Evolutionary conservation across 306 rosid species (phyloP).

Genomic region (Prunus davidiana): DNA sequence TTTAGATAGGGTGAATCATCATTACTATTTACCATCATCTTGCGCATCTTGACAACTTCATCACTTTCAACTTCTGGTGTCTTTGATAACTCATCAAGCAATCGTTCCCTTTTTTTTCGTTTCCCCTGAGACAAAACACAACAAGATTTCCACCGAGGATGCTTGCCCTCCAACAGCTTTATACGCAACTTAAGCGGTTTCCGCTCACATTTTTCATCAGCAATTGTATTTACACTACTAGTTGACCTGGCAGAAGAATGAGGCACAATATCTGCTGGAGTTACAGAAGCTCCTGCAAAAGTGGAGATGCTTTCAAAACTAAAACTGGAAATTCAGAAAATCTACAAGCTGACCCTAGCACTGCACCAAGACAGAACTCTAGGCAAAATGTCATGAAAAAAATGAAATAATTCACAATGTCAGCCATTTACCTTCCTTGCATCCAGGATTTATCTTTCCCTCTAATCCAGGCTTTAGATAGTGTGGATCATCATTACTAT

Average conservation of each 20-base stretch:
- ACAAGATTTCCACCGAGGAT: slow-evolving; percentile 62
- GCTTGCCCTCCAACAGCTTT: slow-evolving; percentile 57
- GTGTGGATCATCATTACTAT: slow-evolving; percentile 32
- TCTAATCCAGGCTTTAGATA: slow-evolving; percentile 40
- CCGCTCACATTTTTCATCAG: slow-evolving; percentile 10
- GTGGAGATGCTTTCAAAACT: slow-evolving; percentile 27
- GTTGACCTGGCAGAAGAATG: slow-evolving; percentile 24
- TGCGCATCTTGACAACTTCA: slow-evolving; percentile 49
- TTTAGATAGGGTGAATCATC: slow-evolving; percentile 38
- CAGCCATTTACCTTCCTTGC: slow-evolving; percentile 53
- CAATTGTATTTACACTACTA: slow-evolving; percentile 25
- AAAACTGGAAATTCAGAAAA: slow-evolving; percentile 14
- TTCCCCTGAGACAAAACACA: slow-evolving; percentile 53
- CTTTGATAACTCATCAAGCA: slow-evolving; percentile 31
- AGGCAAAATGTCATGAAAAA: not conserved
- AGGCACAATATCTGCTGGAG: slow-evolving; percentile 26
- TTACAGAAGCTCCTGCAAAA: slow-evolving; percentile 41
- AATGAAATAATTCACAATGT: slow-evolving; percentile 4
- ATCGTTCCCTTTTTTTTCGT: slow-evolving; percentile 59
- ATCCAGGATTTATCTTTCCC: slow-evolving; percentile 23
- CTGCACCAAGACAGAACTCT: slow-evolving; percentile 20
- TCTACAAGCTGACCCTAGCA: slow-evolving; percentile 9
- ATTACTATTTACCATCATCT: slow-evolving; percentile 40
- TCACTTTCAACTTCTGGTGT: slow-evolving; percentile 36
- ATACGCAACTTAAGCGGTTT: too few species aligned